Conservation (phyloP, 768 basidiomycete species). For the Mrakia blollopis region DNA sequence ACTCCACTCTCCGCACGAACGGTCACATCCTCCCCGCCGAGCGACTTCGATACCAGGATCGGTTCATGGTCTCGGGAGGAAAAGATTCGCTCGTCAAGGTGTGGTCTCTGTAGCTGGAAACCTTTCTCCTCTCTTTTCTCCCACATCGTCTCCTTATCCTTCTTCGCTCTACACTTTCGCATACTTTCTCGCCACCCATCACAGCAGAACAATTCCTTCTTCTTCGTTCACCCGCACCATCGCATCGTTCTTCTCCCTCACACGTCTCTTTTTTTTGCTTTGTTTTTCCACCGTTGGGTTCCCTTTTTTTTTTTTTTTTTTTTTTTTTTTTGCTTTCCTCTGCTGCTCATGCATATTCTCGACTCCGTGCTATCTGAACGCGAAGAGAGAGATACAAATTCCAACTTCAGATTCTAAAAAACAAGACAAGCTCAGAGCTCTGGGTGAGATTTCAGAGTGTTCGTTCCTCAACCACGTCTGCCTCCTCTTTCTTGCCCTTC, state of each 20-base stretch:
- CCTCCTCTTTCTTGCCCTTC: not conserved
- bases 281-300: too few relatives aligned
- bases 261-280: not conserved
- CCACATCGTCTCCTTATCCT: not conserved
- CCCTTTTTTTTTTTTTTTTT: not conserved
- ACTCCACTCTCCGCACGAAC: slow-evolving; percentile 75
- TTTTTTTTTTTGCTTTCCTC: not conserved
- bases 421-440: too few relatives aligned
- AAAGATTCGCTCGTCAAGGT: slow-evolving; percentile 81
- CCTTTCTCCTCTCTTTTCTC: not conserved
- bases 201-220: not conserved
- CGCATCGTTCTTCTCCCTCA: not conserved
- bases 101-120: slow-evolving; percentile 66
- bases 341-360: not conserved
- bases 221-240: not conserved
- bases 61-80: slow-evolving; percentile 85
- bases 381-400: not conserved
- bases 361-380: not conserved
- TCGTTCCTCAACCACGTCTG: not conserved
- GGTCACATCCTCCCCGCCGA: slow-evolving; percentile 90
- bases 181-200: not conserved
- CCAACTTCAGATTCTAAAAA: not conserved
- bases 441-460: not conserved
- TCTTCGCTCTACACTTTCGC: not conserved
- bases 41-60: slow-evolving; percentile 89